Evolutionary conservation across 768 basidiomycete genomes (phyloP).

Genomic region (Psilocybe sp.): DNA sequence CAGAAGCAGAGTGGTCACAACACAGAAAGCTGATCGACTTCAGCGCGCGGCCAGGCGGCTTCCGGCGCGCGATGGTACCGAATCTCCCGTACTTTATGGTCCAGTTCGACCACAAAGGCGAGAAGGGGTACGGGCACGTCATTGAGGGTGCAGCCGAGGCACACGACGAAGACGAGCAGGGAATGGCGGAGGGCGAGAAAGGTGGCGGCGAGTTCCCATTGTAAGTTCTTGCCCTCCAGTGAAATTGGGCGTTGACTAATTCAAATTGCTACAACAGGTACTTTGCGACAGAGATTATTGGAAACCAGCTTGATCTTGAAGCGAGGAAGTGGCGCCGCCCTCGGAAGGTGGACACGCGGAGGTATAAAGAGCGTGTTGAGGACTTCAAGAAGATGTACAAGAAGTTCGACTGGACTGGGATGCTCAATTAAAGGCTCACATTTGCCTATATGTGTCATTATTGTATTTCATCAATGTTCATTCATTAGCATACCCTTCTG

Average conservation of each 20-base stretch:
- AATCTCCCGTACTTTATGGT: conserved; percentile 99
- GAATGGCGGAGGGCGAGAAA: conserved; percentile 79
- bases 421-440: conserved; percentile 35
- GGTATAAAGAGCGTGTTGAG: conserved; percentile 67
- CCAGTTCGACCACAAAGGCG: conserved; percentile 96
- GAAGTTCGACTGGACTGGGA: conserved; percentile 77
- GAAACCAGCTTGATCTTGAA: conserved; percentile 85
- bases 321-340: conserved; percentile 85
- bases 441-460: no score
- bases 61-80: conserved; percentile 91
- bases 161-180: conserved; percentile 51
- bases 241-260: conserved; percentile 1
- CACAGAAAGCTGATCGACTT: conserved; percentile 98
- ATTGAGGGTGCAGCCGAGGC: conserved; percentile 86
- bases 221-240: conserved; percentile 39
- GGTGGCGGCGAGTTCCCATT: conserved; percentile 90
- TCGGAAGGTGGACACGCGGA: conserved; percentile 63
- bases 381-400: conserved; percentile 75
- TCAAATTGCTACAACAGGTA: conserved; percentile 48
- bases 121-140: conserved; percentile 97
- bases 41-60: conserved; percentile 84
- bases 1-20: conserved; percentile 97
- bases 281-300: conserved; percentile 94
- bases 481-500: neutral
- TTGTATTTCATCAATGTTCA: no score